Base-by-base conservation (phyloP, 2,329 filamentous ascomycete genomes). In the Rasamsonia emersonii region DNA sequence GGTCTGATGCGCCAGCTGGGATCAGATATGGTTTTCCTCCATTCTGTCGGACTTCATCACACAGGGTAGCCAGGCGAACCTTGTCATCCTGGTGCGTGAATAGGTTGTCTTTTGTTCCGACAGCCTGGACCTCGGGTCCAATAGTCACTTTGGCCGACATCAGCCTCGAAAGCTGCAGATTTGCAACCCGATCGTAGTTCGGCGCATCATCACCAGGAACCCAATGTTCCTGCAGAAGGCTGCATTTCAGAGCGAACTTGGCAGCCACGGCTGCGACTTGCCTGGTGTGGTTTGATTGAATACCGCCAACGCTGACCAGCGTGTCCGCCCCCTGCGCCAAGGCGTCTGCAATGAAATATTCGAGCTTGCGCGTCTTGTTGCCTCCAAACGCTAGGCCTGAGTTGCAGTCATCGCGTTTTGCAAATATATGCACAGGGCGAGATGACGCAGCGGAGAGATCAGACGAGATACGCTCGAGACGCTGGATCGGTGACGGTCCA, bases 351-450 rank as follows among this genome's bases (percentile, higher is more conserved):
- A 76, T 65, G 11, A 82, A 69, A 49, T 82, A 82, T 64, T 83
- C 78, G 2, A 82, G 65, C 54, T 82, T 82, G 36, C 78, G 67
- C 18, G 71, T 75, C 58, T 82, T 82, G 62, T 82, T 82, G 32
- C 77, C 78, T 21, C 78, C 78, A 46, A 69, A 80, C 3, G 77
- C 77, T 11, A 81, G 67, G 1, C 71, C 73, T 2, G 75, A 79
- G 58, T 79, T 81, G 49, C 76, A 75, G 58, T 84, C 80, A 43
- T 84, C 79, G 30, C 79, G 71, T 58, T 84, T 84, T 32, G 79
- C 79, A 50, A 75, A 84, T 41, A 84, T 70, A 13, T 68, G 64
- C 24, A 80, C 73, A 44, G 68, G 69, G 24, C 30, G n/a, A n/a
- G n/a, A n/a, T n/a, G n/a, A n/a, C n/a, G n/a, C n/a, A 18, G 69